Percentiles rank a stretch among this genome's conserved stretches.
Evolutionary conservation across 352 stramenopile species (phyloP).

Genomic region (Blastocystis sp.): DNA sequence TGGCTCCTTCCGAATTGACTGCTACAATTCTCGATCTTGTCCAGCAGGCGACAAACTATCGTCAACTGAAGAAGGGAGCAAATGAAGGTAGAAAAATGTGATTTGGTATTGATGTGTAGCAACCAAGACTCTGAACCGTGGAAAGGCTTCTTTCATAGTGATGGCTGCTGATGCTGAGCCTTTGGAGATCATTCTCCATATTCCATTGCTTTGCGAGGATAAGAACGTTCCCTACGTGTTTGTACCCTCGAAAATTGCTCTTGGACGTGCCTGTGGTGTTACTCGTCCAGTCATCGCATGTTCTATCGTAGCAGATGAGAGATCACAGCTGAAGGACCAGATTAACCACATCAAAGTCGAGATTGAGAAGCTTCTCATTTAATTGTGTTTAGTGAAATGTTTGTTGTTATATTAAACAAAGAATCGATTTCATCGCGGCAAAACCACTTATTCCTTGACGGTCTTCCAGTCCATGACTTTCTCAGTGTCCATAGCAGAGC

Average conservation of each 20-base stretch:
- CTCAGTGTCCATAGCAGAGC: conserved; percentile 93
- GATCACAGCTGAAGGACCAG: conserved; percentile 94
- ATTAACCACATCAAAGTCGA: conserved; percentile 99
- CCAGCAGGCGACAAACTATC: conserved; percentile 98
- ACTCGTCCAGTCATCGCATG: conserved; percentile 96
- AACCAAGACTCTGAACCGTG: conserved; percentile 99
- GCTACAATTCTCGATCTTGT: conserved; percentile 97
- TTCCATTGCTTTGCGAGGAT: conserved; percentile 96
- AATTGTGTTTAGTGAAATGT: conserved; percentile 73
- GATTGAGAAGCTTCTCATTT: conserved; percentile 99
- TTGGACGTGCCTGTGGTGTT: conserved; percentile 96
- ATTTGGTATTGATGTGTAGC: conserved; percentile 72
- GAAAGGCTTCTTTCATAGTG: conserved; percentile 99
- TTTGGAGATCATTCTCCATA: conserved; percentile 98
- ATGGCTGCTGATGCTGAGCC: conserved; percentile 98
- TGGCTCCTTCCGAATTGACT: conserved; percentile 95
- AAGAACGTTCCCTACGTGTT: conserved; percentile 94
- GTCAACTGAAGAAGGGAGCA: conserved; percentile 99
- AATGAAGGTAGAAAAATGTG: conserved; percentile 82
- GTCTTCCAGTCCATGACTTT: conserved; percentile 93
- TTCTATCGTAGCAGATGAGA: conserved; percentile 98
- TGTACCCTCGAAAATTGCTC: conserved; percentile 93
- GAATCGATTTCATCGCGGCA: not conserved
- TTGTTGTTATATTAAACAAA: conserved; percentile 13
- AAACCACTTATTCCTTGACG: conserved; percentile 66